These are phyloP conservation scores for Parascedosporium putredinis DNA, from an alignment of 2,329 filamentous ascomycete species.

Conservation along the genomic window DNA sequence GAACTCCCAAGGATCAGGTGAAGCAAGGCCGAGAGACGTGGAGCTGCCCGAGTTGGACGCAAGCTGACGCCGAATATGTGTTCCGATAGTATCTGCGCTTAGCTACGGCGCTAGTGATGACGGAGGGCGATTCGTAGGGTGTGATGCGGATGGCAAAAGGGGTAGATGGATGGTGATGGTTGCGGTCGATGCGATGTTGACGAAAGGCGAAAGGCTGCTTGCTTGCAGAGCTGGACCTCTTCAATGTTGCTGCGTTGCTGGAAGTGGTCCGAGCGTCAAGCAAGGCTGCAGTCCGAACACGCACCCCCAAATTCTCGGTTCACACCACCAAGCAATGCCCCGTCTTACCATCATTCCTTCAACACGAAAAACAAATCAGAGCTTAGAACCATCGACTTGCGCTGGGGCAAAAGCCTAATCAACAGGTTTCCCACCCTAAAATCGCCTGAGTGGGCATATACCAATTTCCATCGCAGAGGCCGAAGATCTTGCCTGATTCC, in stretches of 20 bases:
- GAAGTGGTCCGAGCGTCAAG: conserved; percentile 6
- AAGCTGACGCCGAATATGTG: not conserved
- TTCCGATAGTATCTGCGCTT: too few species aligned
- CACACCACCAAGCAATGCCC: conserved; percentile 3
- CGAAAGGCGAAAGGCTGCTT: conserved; percentile 3
- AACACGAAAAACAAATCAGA: not conserved
- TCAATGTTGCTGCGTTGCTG: not conserved
- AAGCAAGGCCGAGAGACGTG: not conserved
- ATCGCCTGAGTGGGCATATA: too few species aligned
- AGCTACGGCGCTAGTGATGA: not conserved
- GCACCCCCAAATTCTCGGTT: conserved; percentile 6
- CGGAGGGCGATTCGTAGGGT: not conserved
- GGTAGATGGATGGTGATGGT: not conserved
- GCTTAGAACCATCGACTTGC: not conserved
- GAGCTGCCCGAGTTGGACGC: not conserved
- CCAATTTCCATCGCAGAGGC: too few species aligned
- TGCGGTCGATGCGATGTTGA: conserved; percentile 2
- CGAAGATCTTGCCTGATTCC: too few species aligned
- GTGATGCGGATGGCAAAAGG: not conserved
- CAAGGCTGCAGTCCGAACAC: conserved; percentile 7
- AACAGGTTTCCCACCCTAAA: too few species aligned
- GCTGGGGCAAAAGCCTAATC: too few species aligned
- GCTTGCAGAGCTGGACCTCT: not conserved
- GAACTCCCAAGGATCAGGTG: not conserved
- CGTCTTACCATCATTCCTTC: not conserved